A percentile compares a stretch with the other conserved stretches of the same genome.
Evolutionary conservation across 305 asterid genomes (phyloP).

Genomic region (Fraxinus albicans): DNA sequence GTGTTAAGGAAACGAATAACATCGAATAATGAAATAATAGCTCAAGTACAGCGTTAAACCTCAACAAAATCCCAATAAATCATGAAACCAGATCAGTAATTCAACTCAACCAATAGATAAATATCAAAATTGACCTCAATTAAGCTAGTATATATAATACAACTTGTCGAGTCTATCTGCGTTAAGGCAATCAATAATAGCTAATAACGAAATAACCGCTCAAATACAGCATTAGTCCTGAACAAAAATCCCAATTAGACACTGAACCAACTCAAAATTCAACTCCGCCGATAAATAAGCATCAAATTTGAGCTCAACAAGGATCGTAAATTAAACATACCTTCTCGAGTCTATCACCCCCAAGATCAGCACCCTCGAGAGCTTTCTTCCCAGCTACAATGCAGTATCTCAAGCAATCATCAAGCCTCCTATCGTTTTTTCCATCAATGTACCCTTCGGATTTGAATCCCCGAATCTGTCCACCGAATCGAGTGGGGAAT

Average conservation of each 20-base stretch:
- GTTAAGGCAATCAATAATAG: not conserved
- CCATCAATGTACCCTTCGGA: slow-evolving; percentile 82
- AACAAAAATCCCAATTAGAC: not conserved
- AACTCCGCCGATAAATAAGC: not conserved
- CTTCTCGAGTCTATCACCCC: slow-evolving; percentile 50
- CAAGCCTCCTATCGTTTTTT: slow-evolving; percentile 74
- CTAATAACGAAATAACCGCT: not conserved
- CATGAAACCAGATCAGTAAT: not conserved
- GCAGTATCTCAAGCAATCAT: slow-evolving; percentile 79
- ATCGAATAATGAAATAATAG: not conserved
- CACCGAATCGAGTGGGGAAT: slow-evolving; percentile 74
- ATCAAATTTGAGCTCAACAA: slow-evolving; percentile 13
- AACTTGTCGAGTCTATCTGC: not conserved
- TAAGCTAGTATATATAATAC: slow-evolving; percentile 3
- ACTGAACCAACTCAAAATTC: not conserved
- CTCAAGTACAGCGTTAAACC: slow-evolving; percentile 14
- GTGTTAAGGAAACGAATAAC: slow-evolving; percentile 1
- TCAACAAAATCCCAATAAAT: not conserved
- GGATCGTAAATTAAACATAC: slow-evolving; percentile 29
- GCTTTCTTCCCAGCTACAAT: slow-evolving; percentile 88
- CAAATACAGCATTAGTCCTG: slow-evolving; percentile 11
- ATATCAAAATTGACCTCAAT: slow-evolving; percentile 8
- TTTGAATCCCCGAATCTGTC: slow-evolving; percentile 75
- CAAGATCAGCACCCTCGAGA: slow-evolving; percentile 71
- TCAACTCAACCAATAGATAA: not conserved